Conservation (phyloP, 2,329 filamentous ascomycete genomes). For the Xylariaceae sp. region DNA sequence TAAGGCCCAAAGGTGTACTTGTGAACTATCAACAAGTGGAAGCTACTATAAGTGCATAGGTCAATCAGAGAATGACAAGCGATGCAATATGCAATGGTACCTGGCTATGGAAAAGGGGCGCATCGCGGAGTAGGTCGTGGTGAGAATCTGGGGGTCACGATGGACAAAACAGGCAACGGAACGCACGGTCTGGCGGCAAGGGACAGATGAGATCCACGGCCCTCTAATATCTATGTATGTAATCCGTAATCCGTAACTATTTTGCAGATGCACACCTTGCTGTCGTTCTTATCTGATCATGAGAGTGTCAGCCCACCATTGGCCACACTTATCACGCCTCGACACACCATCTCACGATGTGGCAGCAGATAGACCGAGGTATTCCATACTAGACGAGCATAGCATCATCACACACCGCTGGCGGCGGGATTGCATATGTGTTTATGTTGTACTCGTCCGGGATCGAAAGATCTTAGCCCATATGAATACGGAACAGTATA, state of each 20-base stretch:
- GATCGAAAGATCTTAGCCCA: too few relatives aligned
- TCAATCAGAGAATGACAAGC: background rate
- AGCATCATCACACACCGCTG: background rate
- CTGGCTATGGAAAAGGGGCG: background rate
- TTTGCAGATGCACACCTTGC: too few relatives aligned
- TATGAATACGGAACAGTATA: too few relatives aligned
- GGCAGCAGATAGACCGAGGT: constrained; percentile 1
- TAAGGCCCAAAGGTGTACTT: background rate
- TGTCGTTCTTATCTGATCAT: background rate
- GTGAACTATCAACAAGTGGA: too few relatives aligned
- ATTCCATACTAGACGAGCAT: background rate
- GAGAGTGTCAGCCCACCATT: too few relatives aligned
- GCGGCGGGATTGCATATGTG: too few relatives aligned
- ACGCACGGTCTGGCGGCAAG: constrained; percentile 16
- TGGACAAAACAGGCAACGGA: constrained; percentile 14
- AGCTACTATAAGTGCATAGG: background rate
- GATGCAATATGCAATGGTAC: background rate
- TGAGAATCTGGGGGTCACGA: constrained; percentile 17
- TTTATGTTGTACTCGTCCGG: too few relatives aligned
- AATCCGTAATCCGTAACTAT: too few relatives aligned
- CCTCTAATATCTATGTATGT: too few relatives aligned
- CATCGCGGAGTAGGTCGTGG: constrained; percentile 2
- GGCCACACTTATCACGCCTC: too few relatives aligned
- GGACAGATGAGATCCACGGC: background rate
- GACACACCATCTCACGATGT: constrained; percentile 1